A percentile compares a stretch with the other conserved stretches of the same genome.
Conservation (phyloP, 2,329 filamentous ascomycete species). For the Pseudogymnoascus sp. region DNA sequence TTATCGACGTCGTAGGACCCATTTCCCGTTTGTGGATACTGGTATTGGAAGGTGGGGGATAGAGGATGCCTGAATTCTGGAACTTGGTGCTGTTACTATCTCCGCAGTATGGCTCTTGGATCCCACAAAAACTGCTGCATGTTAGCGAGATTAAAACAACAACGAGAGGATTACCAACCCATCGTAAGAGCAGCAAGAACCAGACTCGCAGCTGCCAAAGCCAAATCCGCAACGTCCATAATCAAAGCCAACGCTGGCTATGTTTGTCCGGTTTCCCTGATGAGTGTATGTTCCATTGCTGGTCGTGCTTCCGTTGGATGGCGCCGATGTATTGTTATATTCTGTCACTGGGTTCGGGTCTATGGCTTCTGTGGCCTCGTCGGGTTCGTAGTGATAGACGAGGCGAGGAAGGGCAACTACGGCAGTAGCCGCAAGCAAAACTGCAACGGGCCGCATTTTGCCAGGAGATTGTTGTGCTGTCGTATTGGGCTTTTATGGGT, state of each 20-base stretch:
- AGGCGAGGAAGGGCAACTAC: background rate
- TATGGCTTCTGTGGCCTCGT: background rate
- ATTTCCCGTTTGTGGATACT: background rate
- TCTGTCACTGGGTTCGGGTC: background rate
- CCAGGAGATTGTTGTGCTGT: background rate
- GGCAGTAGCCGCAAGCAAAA: background rate
- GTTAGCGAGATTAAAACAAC: background rate
- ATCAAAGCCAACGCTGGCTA: background rate
- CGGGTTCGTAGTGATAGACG: background rate
- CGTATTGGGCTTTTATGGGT: background rate
- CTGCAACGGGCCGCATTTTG: background rate
- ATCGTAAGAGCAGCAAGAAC: conserved; percentile 20
- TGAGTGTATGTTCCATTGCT: background rate
- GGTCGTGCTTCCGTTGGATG: background rate
- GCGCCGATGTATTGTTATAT: background rate
- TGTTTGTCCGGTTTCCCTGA: background rate
- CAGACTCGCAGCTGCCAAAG: conserved; percentile 19
- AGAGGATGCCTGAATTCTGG: background rate
- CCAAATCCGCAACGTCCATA: conserved; percentile 19
- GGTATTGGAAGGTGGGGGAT: background rate
- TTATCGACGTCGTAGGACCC: background rate
- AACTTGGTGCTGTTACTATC: background rate
- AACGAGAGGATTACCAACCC: background rate
- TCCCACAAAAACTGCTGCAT: background rate
- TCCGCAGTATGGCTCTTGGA: conserved; percentile 1